These are phyloP conservation scores for Umbelopsis ramanniana DNA, from an alignment of 192 early-diverging fungal genomes.

Conservation along the genomic window DNA sequence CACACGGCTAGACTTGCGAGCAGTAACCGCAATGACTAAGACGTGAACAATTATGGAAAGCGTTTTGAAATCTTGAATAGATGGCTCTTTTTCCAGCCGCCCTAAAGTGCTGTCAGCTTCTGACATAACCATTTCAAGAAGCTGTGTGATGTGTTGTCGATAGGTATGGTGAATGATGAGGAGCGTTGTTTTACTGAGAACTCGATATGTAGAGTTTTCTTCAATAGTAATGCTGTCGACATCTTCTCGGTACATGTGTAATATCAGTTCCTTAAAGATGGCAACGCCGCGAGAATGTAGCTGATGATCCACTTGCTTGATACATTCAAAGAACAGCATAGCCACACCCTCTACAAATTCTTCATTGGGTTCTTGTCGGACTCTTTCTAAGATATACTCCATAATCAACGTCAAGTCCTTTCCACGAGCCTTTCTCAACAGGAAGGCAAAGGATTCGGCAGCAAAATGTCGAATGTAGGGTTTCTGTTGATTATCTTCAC, in stretches of 20 bases:
- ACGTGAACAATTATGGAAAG: conserved; percentile 48
- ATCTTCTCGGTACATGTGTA: conserved; percentile 41
- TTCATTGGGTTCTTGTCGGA: conserved; percentile 46
- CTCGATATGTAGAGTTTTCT: conserved; percentile 37
- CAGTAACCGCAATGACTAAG: conserved; percentile 53
- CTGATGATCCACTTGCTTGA: conserved; percentile 66
- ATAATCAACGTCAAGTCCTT: conserved; percentile 65
- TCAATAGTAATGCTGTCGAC: conserved; percentile 33
- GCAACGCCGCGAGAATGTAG: conserved; percentile 53
- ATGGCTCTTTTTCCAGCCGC: conserved; percentile 36
- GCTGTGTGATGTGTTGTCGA: conserved; percentile 49
- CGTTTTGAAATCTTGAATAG: conserved; percentile 35
- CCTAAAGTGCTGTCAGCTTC: conserved; percentile 11
- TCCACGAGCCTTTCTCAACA: conserved; percentile 78
- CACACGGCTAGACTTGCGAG: conserved; percentile 56
- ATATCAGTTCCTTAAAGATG: conserved; percentile 48
- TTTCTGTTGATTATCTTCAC: conserved; percentile 66
- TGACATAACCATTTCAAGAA: conserved; percentile 47
- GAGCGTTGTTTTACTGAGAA: conserved; percentile 53
- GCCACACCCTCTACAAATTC: conserved; percentile 76
- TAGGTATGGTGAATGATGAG: conserved; percentile 56
- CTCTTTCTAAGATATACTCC: conserved; percentile 61
- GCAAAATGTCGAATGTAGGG: conserved; percentile 85
- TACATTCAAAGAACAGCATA: conserved; percentile 81
- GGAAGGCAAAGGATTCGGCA: conserved; percentile 89